These are phyloP conservation scores for Immersiporthe knoxdaviesiana DNA, from an alignment of 2,329 filamentous ascomycete species.

Conservation along the genomic window DNA sequence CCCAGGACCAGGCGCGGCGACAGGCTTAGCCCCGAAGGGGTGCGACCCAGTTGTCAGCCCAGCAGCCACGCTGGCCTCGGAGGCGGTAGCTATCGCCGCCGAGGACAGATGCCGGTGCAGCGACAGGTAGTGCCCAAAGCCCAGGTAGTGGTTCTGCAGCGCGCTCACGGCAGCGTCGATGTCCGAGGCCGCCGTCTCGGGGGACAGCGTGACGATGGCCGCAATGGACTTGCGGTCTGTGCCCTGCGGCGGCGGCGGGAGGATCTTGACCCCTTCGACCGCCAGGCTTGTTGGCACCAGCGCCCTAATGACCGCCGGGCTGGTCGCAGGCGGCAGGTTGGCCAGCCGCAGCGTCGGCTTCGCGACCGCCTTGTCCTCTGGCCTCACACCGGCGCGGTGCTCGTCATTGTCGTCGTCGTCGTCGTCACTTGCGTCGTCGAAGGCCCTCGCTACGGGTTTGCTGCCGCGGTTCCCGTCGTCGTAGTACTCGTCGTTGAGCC, in stretches of 20 bases:
- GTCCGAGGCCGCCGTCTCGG: slow-evolving; percentile 79
- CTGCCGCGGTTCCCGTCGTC: slow-evolving; percentile 46
- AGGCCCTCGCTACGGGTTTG: slow-evolving; percentile 67
- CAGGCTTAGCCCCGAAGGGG: slow-evolving; percentile 77
- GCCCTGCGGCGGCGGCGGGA: slow-evolving; percentile 56
- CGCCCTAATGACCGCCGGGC: slow-evolving; percentile 61
- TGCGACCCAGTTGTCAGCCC: slow-evolving; percentile 55
- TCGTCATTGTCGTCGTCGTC: slow-evolving; percentile 53
- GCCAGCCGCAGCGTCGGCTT: slow-evolving; percentile 66
- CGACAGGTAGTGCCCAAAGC: slow-evolving; percentile 79
- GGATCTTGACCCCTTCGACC: slow-evolving; percentile 75
- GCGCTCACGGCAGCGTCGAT: slow-evolving; percentile 80
- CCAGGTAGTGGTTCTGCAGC: slow-evolving; percentile 82
- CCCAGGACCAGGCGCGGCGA: slow-evolving; percentile 47
- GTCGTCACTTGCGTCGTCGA: slow-evolving; percentile 68
- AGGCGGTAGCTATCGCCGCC: slow-evolving; percentile 57
- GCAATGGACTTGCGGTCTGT: slow-evolving; percentile 72
- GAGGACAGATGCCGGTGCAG: slow-evolving; percentile 85
- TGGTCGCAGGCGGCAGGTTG: slow-evolving; percentile 64
- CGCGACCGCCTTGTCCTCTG: slow-evolving; percentile 62
- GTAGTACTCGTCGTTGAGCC: slow-evolving; percentile 43
- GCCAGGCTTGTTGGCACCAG: slow-evolving; percentile 62
- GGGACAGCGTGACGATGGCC: slow-evolving; percentile 79
- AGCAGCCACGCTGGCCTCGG: slow-evolving; percentile 45
- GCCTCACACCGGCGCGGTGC: slow-evolving; percentile 44